Base-by-base conservation (phyloP, 208 protist species). In the Trichomonas vaginalis region DNA sequence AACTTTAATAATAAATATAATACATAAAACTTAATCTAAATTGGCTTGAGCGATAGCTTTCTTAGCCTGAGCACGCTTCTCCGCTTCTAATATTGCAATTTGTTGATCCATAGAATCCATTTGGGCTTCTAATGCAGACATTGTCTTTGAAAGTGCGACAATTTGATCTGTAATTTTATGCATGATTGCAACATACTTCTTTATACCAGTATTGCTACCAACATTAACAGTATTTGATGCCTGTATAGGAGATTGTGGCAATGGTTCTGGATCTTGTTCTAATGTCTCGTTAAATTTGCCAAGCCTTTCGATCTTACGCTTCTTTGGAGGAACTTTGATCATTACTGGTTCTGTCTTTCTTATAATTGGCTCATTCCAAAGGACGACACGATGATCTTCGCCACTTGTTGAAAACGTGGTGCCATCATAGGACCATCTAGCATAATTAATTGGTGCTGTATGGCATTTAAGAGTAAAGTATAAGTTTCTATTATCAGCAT, bases 161-260 rank as follows among this genome's bases (percentile, higher is more conserved):
- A 90, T 90, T n/a, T 90, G 40, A 90, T 90, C 82, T 90, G 82
- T 90, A n/a, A 90, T 90, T 48, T 46, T 4, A 21, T 90, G 82
- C 82, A 90, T 90, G 0, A 90, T 48, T 39, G 82, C 35, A 48
- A 90, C n/a, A 48, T 90, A 90, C 48, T n/a, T 46, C 10, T 48
- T 46, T 40, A 90, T 90, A 21, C 23, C 42, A 48, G 46, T 40
- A 39, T 2, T 40, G 17, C 9, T 17, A 45, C 48, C 82, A 35
- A 10, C 32, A 48, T 46, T 90, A 35, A 90, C 42, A 48, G 37
- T 6, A 35, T 23, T 46, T 90, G 10, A 3, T 35, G n/a, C 37
- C 48, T 14, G 6, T 39, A 86, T 86, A 48, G 35, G n/a, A 35
- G 82, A 37, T n/a, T 35, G 15, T 48, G 82, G 82, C 12, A 14